Evolutionary conservation across 345 rosid genomes (phyloP).

Genomic region (Laguncularia racemosa): DNA sequence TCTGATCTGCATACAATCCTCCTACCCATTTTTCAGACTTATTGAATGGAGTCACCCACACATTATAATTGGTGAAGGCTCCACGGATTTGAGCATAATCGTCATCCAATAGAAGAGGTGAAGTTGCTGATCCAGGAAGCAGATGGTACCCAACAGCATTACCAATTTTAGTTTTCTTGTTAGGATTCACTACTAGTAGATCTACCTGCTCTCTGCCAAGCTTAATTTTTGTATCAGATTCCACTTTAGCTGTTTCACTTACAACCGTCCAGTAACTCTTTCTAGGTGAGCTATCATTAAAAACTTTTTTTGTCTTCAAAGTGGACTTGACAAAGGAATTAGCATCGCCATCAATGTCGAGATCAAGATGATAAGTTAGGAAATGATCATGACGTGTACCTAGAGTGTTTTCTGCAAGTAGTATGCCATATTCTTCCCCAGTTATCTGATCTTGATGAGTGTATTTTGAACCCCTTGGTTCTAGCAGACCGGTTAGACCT

Average conservation of each 20-base stretch:
- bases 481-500: conserved; percentile 52
- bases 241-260: conserved; percentile 51
- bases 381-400: conserved; percentile 74
- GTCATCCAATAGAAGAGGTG: conserved; percentile 44
- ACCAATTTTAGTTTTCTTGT: conserved; percentile 51
- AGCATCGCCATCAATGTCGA: conserved; percentile 55
- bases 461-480: conserved; percentile 46
- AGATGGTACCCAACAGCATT: conserved; percentile 63
- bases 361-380: conserved; percentile 70
- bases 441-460: conserved; percentile 34
- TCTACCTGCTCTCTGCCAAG: conserved; percentile 52
- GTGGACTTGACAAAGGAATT: conserved; percentile 71
- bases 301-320: conserved; percentile 27
- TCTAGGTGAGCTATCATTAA: conserved; percentile 32
- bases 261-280: conserved; percentile 71
- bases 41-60: conserved; percentile 77
- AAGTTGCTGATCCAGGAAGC: conserved; percentile 35
- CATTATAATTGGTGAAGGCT: conserved; percentile 48
- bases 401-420: conserved; percentile 59
- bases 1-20: conserved; percentile 61
- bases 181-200: conserved; percentile 50
- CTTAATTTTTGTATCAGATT: conserved; percentile 48
- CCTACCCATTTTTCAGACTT: conserved; percentile 82
- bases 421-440: conserved; percentile 40
- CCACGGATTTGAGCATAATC: conserved; percentile 67